Percentiles rank a stretch among this genome's conserved stretches.
Conservation (phyloP, 257 asterid genomes). For the Solanum phureja region DNA sequence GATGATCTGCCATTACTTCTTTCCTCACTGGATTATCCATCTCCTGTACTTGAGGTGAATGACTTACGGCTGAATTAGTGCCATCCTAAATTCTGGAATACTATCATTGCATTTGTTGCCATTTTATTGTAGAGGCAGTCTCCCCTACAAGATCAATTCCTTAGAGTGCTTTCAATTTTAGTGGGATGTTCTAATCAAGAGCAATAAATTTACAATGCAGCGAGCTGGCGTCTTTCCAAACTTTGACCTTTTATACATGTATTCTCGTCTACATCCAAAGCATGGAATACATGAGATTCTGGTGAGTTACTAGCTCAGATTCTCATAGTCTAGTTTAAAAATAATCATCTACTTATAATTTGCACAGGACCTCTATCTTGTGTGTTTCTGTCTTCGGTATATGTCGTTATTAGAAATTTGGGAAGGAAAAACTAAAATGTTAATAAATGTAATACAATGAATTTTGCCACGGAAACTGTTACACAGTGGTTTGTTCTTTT, state of each 20-base stretch:
- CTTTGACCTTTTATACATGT: conserved; percentile 71
- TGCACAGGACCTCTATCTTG: not conserved
- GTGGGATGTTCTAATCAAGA: not conserved
- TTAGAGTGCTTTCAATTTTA: not conserved
- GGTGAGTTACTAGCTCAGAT: conserved; percentile 35
- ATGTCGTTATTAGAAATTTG: not conserved
- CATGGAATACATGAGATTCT: conserved; percentile 61
- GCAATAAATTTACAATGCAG: conserved; percentile 35
- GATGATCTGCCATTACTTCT: conserved; percentile 77
- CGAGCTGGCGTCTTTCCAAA: conserved; percentile 89
- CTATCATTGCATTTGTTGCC: not conserved
- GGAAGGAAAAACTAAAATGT: not conserved
- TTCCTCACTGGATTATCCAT: conserved; percentile 58
- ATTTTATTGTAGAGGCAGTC: not conserved
- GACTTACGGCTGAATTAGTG: not conserved
- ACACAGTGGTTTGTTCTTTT: not conserved
- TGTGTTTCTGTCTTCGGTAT: not conserved
- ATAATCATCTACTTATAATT: not conserved
- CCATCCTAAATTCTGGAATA: not conserved
- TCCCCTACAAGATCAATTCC: not conserved
- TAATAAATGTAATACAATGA: not conserved
- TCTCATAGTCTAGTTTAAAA: not conserved
- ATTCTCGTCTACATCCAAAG: conserved; percentile 57
- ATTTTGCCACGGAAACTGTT: not conserved
- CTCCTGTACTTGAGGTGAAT: conserved; percentile 74